phyloP scores from a whole-genome alignment of 768 basidiomycete genomes.

The Solioccasus polychromus region DNA sequence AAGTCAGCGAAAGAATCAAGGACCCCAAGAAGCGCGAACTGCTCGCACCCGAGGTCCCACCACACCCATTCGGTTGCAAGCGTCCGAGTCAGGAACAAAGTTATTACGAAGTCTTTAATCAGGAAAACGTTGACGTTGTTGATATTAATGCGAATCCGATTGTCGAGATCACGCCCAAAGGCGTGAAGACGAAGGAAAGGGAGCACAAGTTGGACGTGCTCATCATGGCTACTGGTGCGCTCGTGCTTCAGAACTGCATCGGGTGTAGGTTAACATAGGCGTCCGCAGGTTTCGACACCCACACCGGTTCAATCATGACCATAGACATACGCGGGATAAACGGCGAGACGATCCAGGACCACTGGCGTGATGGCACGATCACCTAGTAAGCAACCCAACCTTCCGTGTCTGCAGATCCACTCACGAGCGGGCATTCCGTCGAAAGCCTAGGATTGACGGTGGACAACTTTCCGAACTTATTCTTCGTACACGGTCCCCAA shows the following conservation, averaged over 20 bases:
- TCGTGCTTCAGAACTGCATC: neutral
- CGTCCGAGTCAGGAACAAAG: neutral
- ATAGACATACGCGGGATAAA: slow-evolving; percentile 1
- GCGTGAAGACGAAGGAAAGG: neutral
- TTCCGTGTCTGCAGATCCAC: no score
- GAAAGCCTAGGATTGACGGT: neutral
- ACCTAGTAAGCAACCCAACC: slow-evolving; percentile 1
- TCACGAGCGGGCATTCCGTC: neutral
- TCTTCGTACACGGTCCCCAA: slow-evolving; percentile 2
- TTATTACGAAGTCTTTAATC: neutral
- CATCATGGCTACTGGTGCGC: neutral
- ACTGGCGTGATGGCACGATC: neutral
- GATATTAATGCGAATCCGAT: neutral
- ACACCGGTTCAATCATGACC: neutral
- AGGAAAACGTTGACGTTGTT: neutral
- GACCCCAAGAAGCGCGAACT: neutral
- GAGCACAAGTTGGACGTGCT: neutral
- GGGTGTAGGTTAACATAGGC: neutral
- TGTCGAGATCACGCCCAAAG: neutral
- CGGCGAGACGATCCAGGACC: neutral
- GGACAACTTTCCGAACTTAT: slow-evolving; percentile 2
- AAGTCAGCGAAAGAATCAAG: neutral
- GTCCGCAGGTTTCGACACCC: neutral
- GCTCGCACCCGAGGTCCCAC: neutral
- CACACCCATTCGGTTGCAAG: neutral